Base-by-base conservation (phyloP, 2,329 filamentous ascomycete genomes). In the Bipolaris oryzae region DNA sequence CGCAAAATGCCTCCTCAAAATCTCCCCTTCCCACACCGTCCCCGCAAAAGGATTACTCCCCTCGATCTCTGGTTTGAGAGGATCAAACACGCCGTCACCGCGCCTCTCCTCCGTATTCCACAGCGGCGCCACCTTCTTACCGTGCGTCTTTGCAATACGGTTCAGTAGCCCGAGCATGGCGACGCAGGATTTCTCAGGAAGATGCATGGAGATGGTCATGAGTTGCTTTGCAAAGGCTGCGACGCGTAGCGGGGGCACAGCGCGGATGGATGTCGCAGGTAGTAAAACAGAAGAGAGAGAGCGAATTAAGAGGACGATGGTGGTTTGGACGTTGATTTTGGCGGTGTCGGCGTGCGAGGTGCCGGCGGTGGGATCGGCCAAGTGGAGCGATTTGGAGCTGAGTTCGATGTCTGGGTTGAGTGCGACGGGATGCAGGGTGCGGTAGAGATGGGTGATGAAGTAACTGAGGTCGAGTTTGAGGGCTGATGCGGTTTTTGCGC, bases 31-130 rank as follows among this genome's bases (percentile, higher is more conserved):
- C 95, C 94, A 99, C 0, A 96, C 84, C 0, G 92, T 97, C 4
- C 88, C 87, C 0, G 93, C 90, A 76, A 95, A 96, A 0, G 94
- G 92, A 77, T 98, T 98, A 64, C 89, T 93, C 7, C 86, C 88
- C 76, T 97, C 94, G 3, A 96, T 85, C 62, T 89, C 90, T 5
- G 60, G 56, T 48, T 87, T 86, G 41, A 89, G 75, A 0, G 92
- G 83, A 76, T 93, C 89, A 70, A 91, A 98, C 1, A 89, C 85
- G 2, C 95, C 95, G 73, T 98, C 94, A 6, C 94, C 94, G 74
- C 91, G 90, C 47, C 94, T 84, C 80, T 98, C 95, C 74, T 98
- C 94, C 0, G 92, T 96, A 69, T 96, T 88, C 94, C 95, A 99
- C 58, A 99, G 77, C n/a, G 89, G 86, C 35, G 85, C 85, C 41